Conservation (phyloP, 257 asterid genomes). For the Jacaranda copaia region DNA sequence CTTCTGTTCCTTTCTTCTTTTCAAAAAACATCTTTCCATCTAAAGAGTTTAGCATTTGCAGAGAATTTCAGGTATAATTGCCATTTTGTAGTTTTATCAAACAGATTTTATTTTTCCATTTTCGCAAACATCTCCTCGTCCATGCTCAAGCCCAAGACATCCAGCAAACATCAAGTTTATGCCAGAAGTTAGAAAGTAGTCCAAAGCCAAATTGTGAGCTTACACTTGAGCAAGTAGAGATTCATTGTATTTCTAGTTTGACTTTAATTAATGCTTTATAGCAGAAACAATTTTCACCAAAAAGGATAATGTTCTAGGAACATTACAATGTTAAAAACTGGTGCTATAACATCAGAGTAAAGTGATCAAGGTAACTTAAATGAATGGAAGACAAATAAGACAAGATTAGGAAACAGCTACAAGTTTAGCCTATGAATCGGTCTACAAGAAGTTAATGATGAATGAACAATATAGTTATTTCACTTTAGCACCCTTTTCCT, state of each 20-base stretch:
- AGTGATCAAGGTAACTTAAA: too few relatives aligned
- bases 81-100: not conserved
- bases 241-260: not conserved
- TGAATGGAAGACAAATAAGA: too few relatives aligned
- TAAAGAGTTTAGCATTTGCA: not conserved
- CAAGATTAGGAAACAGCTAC: too few relatives aligned
- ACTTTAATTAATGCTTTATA: not conserved
- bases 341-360: too few relatives aligned
- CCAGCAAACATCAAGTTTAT: not conserved
- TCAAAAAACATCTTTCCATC: not conserved
- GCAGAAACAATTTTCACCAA: too few relatives aligned
- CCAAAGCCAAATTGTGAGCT: not conserved
- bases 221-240: not conserved
- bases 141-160: not conserved
- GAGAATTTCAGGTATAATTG: not conserved
- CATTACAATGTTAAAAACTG: too few relatives aligned
- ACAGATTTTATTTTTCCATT: not conserved
- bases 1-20: too few relatives aligned
- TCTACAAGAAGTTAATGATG: too few relatives aligned
- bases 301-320: too few relatives aligned
- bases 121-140: not conserved
- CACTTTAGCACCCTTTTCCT: not conserved
- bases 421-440: too few relatives aligned
- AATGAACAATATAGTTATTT: too few relatives aligned
- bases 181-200: not conserved